A percentile compares a stretch with the other conserved stretches of the same genome.
These are phyloP conservation scores for Colletotrichum sidae DNA, from an alignment of 2,329 filamentous ascomycete genomes.

Conservation along the genomic window DNA sequence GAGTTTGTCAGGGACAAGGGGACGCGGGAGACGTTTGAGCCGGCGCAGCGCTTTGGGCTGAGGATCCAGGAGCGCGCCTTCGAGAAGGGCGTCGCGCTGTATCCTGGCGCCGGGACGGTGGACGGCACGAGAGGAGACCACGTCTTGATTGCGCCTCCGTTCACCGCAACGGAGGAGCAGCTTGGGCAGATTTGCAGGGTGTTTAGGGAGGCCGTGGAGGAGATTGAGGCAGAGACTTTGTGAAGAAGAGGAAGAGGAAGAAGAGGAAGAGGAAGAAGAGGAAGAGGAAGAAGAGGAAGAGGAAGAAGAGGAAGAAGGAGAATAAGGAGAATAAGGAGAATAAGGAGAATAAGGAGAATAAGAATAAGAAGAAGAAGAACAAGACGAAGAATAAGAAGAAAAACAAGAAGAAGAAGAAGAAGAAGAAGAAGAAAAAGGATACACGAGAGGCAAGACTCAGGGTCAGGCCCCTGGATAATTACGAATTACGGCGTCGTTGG, in stretches of 20 bases:
- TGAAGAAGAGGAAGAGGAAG: neutral
- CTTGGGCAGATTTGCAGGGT: conserved; percentile 15
- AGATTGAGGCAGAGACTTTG: conserved; percentile 13
- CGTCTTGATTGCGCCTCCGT: conserved; percentile 76
- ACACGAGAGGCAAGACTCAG: too few relatives aligned
- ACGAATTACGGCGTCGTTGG: too few relatives aligned
- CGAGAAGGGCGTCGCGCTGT: conserved; percentile 37
- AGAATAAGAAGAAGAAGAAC: too few relatives aligned
- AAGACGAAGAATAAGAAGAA: too few relatives aligned
- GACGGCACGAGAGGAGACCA: conserved; percentile 75
- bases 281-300: too few relatives aligned
- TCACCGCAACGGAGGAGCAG: conserved; percentile 62
- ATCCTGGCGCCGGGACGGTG: conserved; percentile 71
- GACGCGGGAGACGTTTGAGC: conserved; percentile 51
- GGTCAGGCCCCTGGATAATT: neutral
- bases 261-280: neutral
- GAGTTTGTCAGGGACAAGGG: conserved; percentile 57
- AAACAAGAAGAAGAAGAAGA: too few relatives aligned
- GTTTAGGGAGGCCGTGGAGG: conserved; percentile 23
- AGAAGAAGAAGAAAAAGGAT: too few relatives aligned
- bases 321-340: too few relatives aligned
- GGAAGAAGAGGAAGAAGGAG: fast-evolving
- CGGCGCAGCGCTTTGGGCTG: conserved; percentile 41
- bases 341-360: too few relatives aligned
- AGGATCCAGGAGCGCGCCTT: conserved; percentile 46